Base-by-base conservation (phyloP, 2,329 filamentous ascomycete genomes). In the Colletotrichum zoysiae region DNA sequence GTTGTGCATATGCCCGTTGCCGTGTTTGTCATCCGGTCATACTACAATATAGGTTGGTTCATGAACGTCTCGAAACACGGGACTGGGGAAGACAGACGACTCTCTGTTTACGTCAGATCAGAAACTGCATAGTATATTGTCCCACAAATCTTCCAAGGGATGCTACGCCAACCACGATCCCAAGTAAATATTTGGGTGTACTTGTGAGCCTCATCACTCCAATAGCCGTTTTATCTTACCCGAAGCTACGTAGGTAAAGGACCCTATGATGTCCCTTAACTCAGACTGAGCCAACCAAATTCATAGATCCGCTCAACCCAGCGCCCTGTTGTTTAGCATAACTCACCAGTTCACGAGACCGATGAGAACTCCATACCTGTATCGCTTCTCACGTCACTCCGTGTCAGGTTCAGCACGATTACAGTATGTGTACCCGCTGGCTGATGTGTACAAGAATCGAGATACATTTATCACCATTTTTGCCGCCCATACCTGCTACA, bases 391-490 rank as follows among this genome's bases (percentile, higher is more conserved):
- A 59, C 23, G 46, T 64, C 59, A 69, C 59, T 69, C 20, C 40
- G 55, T 50, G 30, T 40, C 44, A 56, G 53, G n/a, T 40, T 30
- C 40, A 26, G 53, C 20, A 30, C 20, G 30, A 40, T 33, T 9
- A 42, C 51, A 51, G 46, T 40, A 40, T 44, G 18, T 42, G 40
- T 42, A 26, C 16, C 2, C 38, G 5, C 44, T 48, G 12, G 18
- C 26, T 69, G n/a, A n/a, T 60, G n/a, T 51, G 42, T 46, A 62
- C 57, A 30, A 38, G 38, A 40, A 63, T 71, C 51, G 30, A 68
- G 44, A 58, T 63, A 40, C 11, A 46, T 58, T 64, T 62, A 46
- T 38, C 51, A 48, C 51, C 50, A 20, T 8, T 23, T 38, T 16
- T 9, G 23, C 57, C 18, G 18, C 23, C 20, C 23, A 53, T 38